Percentiles rank a stretch among this genome's conserved stretches.
Conservation (phyloP, 208 protist species). For the Wallacemonas sp. region DNA sequence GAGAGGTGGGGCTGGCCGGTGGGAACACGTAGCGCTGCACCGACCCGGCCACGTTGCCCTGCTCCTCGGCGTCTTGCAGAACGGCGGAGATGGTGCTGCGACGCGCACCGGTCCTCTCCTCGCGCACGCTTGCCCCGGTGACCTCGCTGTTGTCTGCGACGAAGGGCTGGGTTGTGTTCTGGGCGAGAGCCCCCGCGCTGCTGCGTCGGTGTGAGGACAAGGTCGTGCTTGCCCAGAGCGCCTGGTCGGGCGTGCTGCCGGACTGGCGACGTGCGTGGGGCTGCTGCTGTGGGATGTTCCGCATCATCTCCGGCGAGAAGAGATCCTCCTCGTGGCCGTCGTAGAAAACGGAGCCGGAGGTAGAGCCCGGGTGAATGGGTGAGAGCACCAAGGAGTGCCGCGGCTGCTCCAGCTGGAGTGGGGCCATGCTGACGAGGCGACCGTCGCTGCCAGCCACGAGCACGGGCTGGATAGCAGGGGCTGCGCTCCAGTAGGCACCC, state of each 20-base stretch:
- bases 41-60: not conserved
- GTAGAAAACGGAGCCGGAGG: conserved; percentile 3
- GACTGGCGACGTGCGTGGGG: not conserved
- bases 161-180: conserved; percentile 14
- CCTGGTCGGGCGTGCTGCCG: not conserved
- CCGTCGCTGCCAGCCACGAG: conserved; percentile 7
- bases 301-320: conserved; percentile 19
- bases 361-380: not conserved
- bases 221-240: conserved; percentile 11
- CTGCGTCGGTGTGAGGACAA: conserved; percentile 10
- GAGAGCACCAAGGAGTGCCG: conserved; percentile 1
- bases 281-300: not conserved
- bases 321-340: conserved; percentile 22
- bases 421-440: conserved; percentile 10
- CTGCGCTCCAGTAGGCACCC: conserved; percentile 10
- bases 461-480: conserved; percentile 9
- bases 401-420: conserved; percentile 4
- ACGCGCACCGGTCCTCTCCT: not conserved
- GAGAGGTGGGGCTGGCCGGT: not conserved
- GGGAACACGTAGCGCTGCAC: not conserved
- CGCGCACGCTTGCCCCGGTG: not conserved
- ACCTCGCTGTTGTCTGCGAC: not conserved
- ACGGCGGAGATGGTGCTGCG: conserved; percentile 13
- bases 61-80: not conserved
- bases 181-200: not conserved